Evolutionary conservation across 768 basidiomycete species (phyloP), one percentile per base, ranked within the genome.

Genomic region (Podaxis mareebaensis): DNA sequence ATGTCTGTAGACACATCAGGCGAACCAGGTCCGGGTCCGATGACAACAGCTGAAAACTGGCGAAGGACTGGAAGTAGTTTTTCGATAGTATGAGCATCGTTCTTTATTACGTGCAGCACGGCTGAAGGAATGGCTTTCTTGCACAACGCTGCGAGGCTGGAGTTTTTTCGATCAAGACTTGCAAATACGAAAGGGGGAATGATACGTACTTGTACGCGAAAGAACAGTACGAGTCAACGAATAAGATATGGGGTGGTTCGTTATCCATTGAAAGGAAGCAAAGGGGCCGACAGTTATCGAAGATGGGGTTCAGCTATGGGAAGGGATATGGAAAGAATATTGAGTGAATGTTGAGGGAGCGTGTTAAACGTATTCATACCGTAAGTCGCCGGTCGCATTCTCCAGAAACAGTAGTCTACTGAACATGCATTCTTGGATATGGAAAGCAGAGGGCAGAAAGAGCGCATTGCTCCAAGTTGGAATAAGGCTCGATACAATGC

Each of bases 201-300:
- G 33, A 28, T 20, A 80, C 89, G 63, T 60, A 92, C 92, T 93
- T 94, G 84, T 85, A 84, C n/a, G 92, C 91, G 74, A 93, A 94
- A 1, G 92, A 93, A 73, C 93, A 92, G 67, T 93, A 92, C 0
- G 92, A 93, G 71, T 93, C 92, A 33, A 93, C 80, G 52, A 94
- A 78, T 33, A 93, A 79, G 53, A 94, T 77, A 58, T 83, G 79
- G 51, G 85, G 85, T 17, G 68, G 68, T 60, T 75, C 73, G 46
- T 76, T 65, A 51, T 75, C 71, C 78, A 81, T 81, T 28, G 64
- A 51, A 54, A 48, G 55, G 49, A 4, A 15, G 49, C 3, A 24
- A 51, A 51, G 22, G 49, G 3, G 20, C 10, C n/a, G 5, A 46
- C 44, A 46, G n/a, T 33, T 33, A 33, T 33, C 33, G 33, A 33